Conservation (phyloP, 2,329 filamentous ascomycete genomes). For the Paracorniculantispora psalliotae region DNA sequence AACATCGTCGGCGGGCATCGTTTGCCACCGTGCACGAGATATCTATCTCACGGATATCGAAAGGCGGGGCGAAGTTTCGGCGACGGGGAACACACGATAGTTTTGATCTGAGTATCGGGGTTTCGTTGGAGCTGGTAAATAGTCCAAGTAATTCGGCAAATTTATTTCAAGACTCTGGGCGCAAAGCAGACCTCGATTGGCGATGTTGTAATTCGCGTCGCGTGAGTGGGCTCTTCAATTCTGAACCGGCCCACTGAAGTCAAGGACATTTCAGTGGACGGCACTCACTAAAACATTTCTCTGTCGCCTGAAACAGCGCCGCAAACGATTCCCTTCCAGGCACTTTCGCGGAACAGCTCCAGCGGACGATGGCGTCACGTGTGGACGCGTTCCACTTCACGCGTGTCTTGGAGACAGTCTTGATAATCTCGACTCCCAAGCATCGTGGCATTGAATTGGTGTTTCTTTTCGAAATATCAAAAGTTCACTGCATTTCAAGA, state of each 20-base stretch:
- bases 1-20: constrained; percentile 39
- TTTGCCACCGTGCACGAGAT: not conserved
- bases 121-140: not conserved
- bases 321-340: too few relatives aligned
- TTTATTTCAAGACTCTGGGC: not conserved
- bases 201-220: constrained; percentile 5
- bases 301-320: not conserved
- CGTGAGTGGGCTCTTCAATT: not conserved
- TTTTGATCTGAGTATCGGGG: not conserved
- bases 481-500: constrained; percentile 20
- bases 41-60: not conserved
- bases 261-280: not conserved
- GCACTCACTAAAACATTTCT: not conserved
- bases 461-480: too few relatives aligned
- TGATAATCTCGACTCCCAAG: not conserved
- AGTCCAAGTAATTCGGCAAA: not conserved
- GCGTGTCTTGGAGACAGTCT: not conserved
- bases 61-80: too few relatives aligned
- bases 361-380: constrained; percentile 7
- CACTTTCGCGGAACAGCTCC: not conserved
- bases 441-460: not conserved
- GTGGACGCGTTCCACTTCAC: constrained; percentile 11
- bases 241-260: not conserved
- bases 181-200: not conserved
- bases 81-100: too few relatives aligned